Evolutionary conservation across 2,329 filamentous ascomycete genomes (phyloP).

Genomic region (Acarospora socialis): DNA sequence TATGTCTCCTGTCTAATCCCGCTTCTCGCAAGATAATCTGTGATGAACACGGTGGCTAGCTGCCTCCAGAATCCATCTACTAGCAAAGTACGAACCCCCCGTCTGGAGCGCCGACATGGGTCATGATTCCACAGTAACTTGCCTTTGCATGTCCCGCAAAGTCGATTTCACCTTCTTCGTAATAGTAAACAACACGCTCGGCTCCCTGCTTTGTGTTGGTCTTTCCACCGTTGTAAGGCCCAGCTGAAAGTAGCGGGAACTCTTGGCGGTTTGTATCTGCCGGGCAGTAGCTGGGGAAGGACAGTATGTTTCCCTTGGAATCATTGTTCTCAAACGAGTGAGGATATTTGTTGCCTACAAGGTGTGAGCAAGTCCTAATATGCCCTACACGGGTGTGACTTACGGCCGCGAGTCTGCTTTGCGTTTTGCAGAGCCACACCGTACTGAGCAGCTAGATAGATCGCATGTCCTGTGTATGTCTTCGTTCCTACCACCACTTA

Average conservation of each 20-base stretch:
- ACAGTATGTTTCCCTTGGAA: conserved; percentile 1
- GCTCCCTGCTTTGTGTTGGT: neutral
- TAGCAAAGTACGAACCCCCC: neutral
- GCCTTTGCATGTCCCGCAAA: neutral
- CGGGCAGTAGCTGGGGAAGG: conserved; percentile 1
- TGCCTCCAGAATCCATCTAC: neutral
- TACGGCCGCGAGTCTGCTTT: neutral
- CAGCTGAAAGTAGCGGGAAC: neutral
- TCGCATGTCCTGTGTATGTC: neutral
- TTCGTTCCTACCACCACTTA: neutral
- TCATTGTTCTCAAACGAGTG: conserved; percentile 1
- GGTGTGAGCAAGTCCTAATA: neutral
- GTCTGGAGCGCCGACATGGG: neutral
- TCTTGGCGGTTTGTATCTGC: conserved; percentile 1
- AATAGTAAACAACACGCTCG: conserved; percentile 2
- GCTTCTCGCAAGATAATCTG: too few species aligned
- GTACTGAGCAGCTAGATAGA: neutral
- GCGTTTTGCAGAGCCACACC: neutral
- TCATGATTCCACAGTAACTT: conserved; percentile 1
- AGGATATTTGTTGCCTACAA: conserved; percentile 1
- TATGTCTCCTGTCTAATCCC: too few species aligned
- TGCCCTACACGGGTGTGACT: neutral
- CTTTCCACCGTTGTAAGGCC: conserved; percentile 1
- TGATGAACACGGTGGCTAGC: too few species aligned
- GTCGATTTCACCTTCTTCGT: neutral